These are phyloP conservation scores for Posidonia australis DNA, from an alignment of 106 monocot genomes.

Conservation along the genomic window DNA sequence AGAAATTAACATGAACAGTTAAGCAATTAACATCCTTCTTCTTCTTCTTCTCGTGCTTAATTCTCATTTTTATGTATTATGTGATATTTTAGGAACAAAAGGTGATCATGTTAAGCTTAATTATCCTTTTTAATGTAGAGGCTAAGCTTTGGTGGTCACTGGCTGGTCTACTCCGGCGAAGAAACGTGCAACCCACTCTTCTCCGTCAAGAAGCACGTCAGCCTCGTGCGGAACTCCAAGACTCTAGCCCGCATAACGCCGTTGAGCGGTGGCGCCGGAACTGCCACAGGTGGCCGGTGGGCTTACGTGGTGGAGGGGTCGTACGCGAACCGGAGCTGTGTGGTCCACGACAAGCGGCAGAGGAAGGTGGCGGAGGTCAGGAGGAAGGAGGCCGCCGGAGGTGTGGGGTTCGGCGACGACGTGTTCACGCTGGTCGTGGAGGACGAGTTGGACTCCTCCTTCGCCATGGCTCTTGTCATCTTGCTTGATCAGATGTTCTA, in stretches of 20 bases:
- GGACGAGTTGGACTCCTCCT: constrained; percentile 19
- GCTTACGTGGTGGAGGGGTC: constrained; percentile 33
- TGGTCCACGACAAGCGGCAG: constrained; percentile 21
- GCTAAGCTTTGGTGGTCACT: constrained; percentile 41
- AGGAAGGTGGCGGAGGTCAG: constrained; percentile 34
- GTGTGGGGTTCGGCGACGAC: constrained; percentile 38
- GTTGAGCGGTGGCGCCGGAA: neutral
- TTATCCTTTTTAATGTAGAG: constrained; percentile 15
- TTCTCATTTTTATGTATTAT: too few species aligned
- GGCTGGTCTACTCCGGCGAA: constrained; percentile 44
- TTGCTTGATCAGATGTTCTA: constrained; percentile 36
- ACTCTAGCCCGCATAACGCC: constrained; percentile 26
- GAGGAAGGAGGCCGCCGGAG: constrained; percentile 28
- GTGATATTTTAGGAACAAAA: too few species aligned
- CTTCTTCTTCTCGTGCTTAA: too few species aligned
- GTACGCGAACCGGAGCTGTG: constrained; percentile 32
- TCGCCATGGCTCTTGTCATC: constrained; percentile 46
- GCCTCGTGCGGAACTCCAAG: constrained; percentile 23
- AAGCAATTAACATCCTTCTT: too few species aligned
- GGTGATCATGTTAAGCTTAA: neutral
- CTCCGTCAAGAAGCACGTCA: constrained; percentile 20
- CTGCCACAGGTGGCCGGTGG: too few species aligned
- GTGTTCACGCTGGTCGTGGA: constrained; percentile 49
- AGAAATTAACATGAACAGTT: too few species aligned
- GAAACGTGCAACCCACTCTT: constrained; percentile 19